Evolutionary conservation across 805 yeast genomes (phyloP).

Genomic region (Lipomyces mesembrius): DNA sequence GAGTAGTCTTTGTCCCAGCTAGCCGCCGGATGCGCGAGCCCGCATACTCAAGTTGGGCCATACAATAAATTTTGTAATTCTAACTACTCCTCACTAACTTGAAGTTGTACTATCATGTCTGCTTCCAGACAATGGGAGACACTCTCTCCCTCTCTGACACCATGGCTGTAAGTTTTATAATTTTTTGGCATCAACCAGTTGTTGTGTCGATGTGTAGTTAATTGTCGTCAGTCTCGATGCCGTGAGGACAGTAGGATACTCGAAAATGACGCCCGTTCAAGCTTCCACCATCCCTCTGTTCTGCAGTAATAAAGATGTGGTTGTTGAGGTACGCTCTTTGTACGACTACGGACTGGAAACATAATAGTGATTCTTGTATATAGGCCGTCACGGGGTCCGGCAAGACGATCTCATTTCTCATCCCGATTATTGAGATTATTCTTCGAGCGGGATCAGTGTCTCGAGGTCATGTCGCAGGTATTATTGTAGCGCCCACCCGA

Average conservation of each 20-base stretch:
- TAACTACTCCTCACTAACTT: background rate
- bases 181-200: background rate
- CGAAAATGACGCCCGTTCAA: slow-evolving; percentile 93
- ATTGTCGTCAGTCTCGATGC: slow-evolving; percentile 53
- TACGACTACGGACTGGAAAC: background rate
- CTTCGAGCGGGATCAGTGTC: slow-evolving; percentile 45
- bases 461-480: slow-evolving; percentile 69
- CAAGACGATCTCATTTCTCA: slow-evolving; percentile 87
- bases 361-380: background rate
- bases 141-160: slow-evolving; percentile 57
- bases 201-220: background rate
- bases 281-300: slow-evolving; percentile 91
- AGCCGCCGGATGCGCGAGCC: background rate
- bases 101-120: background rate
- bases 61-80: background rate
- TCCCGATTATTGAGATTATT: slow-evolving; percentile 74
- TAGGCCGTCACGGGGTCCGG: slow-evolving; percentile 95
- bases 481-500: slow-evolving; percentile 73
- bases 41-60: background rate
- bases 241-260: slow-evolving; percentile 72
- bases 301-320: slow-evolving; percentile 85
- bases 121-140: slow-evolving; percentile 66
- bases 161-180: slow-evolving; percentile 59
- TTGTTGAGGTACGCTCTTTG: slow-evolving; percentile 61
- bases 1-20: background rate